Conservation (phyloP, 371 early-diverging fungal genomes). For the Lichtheimia hyalospora region DNA sequence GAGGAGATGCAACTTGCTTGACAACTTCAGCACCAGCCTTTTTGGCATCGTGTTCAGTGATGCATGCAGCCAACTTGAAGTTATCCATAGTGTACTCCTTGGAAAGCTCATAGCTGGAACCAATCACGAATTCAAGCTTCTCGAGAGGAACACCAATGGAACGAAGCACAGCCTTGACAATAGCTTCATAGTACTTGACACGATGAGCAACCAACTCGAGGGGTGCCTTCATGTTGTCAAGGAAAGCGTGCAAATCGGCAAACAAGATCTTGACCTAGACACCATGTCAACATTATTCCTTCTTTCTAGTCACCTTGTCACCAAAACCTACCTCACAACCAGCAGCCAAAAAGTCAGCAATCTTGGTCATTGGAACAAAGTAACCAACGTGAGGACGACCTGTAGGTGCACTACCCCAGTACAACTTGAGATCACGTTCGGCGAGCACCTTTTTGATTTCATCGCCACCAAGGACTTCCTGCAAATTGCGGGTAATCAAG, state of each 20-base stretch:
- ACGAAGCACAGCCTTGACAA: conserved; percentile 90
- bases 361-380: conserved; percentile 98
- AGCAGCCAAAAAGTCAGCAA: conserved; percentile 97
- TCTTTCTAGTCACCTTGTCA: neutral
- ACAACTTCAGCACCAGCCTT: conserved; percentile 99
- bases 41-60: conserved; percentile 96
- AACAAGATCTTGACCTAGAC: conserved; percentile 89
- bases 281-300: neutral
- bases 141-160: conserved; percentile 92
- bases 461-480: conserved; percentile 95
- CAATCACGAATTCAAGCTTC: conserved; percentile 93
- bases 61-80: conserved; percentile 86
- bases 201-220: conserved; percentile 90
- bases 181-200: conserved; percentile 92
- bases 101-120: conserved; percentile 89
- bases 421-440: conserved; percentile 93
- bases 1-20: conserved; percentile 97
- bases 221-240: conserved; percentile 99
- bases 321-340: conserved; percentile 55
- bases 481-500: conserved; percentile 95
- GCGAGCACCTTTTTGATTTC: conserved; percentile 84
- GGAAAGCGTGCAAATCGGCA: conserved; percentile 99
- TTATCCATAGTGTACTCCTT: conserved; percentile 94
- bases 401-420: conserved; percentile 99
- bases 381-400: conserved; percentile 99